phyloP scores from a whole-genome alignment of 306 rosid species.

The Sechiopsis laciniata region DNA sequence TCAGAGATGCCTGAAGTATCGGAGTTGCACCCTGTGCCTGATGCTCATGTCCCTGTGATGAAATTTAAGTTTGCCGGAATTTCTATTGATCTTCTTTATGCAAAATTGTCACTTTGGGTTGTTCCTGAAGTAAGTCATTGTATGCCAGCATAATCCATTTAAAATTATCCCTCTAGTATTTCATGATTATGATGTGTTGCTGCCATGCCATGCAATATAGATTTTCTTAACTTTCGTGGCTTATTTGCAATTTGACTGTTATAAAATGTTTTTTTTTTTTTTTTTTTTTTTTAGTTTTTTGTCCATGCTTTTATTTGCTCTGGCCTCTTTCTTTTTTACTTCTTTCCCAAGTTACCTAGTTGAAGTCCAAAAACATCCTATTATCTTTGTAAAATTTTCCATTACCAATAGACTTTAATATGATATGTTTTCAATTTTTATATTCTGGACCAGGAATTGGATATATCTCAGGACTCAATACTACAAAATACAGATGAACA shows the following conservation, averaged over 20 bases:
- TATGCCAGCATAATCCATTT: neutral
- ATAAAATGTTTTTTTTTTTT: neutral
- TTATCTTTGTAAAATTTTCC: neutral
- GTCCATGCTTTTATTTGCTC: neutral
- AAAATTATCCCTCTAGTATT: neutral
- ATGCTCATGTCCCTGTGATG: slow-evolving; percentile 87
- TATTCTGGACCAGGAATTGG: slow-evolving; percentile 64
- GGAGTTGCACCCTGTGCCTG: slow-evolving; percentile 91
- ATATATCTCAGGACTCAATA: slow-evolving; percentile 79
- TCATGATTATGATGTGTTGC: slow-evolving; percentile 6
- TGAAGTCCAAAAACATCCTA: neutral
- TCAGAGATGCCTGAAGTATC: slow-evolving; percentile 87
- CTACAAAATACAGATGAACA: slow-evolving; percentile 87
- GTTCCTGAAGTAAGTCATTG: slow-evolving; percentile 77
- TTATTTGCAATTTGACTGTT: neutral
- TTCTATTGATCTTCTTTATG: slow-evolving; percentile 93
- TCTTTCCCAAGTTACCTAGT: neutral
- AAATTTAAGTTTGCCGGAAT: slow-evolving; percentile 70
- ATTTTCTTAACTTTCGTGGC: neutral
- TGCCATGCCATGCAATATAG: too few species aligned
- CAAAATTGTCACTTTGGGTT: slow-evolving; percentile 76
- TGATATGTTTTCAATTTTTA: slow-evolving; percentile 7
- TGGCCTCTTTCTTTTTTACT: neutral
- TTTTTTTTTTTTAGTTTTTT: neutral
- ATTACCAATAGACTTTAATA: slow-evolving; percentile 24